A percentile compares a stretch with the other conserved stretches of the same genome.
These are phyloP conservation scores for Talaromyces islandicus DNA, from an alignment of 2,329 filamentous ascomycete genomes.

Conservation along the genomic window DNA sequence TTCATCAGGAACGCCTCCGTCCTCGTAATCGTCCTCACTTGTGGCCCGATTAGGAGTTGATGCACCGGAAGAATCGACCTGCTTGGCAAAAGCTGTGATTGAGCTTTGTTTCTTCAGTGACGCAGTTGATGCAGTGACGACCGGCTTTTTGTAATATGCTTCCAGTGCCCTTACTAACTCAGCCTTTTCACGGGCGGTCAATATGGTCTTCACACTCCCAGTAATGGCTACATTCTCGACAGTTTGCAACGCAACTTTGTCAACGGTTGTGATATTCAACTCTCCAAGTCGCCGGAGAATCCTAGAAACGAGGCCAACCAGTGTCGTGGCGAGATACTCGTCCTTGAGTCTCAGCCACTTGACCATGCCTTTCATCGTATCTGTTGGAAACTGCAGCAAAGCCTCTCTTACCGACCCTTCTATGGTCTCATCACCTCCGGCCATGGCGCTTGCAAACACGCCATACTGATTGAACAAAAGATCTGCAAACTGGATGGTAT, in stretches of 20 bases:
- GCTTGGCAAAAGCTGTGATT: constrained; percentile 34
- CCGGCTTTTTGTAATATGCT: constrained; percentile 41
- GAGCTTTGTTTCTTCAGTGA: constrained; percentile 39
- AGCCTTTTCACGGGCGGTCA: constrained; percentile 76
- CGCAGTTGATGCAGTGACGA: constrained; percentile 36
- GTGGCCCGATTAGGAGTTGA: constrained; percentile 23
- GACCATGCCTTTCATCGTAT: constrained; percentile 62
- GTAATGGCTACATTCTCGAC: constrained; percentile 49
- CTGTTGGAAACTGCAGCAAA: constrained; percentile 60
- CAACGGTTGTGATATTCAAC: constrained; percentile 63
- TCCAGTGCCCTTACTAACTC: constrained; percentile 65
- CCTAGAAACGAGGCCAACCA: constrained; percentile 77
- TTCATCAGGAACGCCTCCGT: constrained; percentile 34
- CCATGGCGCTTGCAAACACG: constrained; percentile 68
- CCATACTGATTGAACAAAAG: constrained; percentile 77
- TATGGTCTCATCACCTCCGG: constrained; percentile 37
- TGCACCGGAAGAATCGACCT: constrained; percentile 29
- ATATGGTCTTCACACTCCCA: constrained; percentile 66
- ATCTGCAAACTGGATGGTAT: constrained; percentile 91
- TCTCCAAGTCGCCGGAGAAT: constrained; percentile 76
- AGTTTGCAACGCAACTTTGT: constrained; percentile 57
- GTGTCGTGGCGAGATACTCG: constrained; percentile 72
- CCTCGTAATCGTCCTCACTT: constrained; percentile 36
- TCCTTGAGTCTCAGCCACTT: constrained; percentile 90
- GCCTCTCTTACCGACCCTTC: constrained; percentile 40